These are phyloP conservation scores for Boletus tylopilopsis DNA, from an alignment of 768 basidiomycete genomes.

Conservation along the genomic window DNA sequence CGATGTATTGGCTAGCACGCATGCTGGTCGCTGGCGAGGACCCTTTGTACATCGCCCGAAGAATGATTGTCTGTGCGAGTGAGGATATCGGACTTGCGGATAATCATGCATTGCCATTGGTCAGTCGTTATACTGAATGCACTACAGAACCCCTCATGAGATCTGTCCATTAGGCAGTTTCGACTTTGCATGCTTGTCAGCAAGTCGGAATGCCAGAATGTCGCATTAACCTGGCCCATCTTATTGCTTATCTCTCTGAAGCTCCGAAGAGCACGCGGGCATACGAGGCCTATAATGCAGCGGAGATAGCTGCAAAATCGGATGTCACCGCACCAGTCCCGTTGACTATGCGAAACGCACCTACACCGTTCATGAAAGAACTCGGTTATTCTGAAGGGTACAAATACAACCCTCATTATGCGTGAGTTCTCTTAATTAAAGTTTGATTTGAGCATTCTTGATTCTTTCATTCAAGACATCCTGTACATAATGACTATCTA, in stretches of 20 bases:
- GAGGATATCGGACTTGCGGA: conserved; percentile 87
- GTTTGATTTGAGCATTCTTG: background rate
- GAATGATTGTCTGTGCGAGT: conserved; percentile 77
- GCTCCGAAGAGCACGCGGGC: conserved; percentile 78
- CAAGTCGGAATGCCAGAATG: conserved; percentile 80
- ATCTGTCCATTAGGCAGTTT: conserved; percentile 46
- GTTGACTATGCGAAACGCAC: conserved; percentile 71
- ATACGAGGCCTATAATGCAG: conserved; percentile 73
- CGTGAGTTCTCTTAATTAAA: conserved; percentile 31
- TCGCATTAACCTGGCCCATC: conserved; percentile 73
- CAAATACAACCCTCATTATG: conserved; percentile 57
- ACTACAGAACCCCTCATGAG: conserved; percentile 8
- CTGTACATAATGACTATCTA: conserved; percentile 61
- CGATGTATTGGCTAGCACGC: conserved; percentile 85
- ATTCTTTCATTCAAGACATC: conserved; percentile 44
- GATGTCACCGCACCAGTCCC: conserved; percentile 62
- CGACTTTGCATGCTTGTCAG: conserved; percentile 62
- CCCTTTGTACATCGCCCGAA: conserved; percentile 68
- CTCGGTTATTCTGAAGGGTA: conserved; percentile 67
- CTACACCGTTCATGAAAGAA: conserved; percentile 65
- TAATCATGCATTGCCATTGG: conserved; percentile 69
- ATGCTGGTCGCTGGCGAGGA: conserved; percentile 83
- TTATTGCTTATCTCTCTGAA: conserved; percentile 75
- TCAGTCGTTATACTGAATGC: conserved; percentile 25
- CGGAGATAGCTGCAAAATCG: conserved; percentile 56